These are phyloP conservation scores for Sonneratia caseolaris DNA, from an alignment of 345 rosid species.

Conservation along the genomic window DNA sequence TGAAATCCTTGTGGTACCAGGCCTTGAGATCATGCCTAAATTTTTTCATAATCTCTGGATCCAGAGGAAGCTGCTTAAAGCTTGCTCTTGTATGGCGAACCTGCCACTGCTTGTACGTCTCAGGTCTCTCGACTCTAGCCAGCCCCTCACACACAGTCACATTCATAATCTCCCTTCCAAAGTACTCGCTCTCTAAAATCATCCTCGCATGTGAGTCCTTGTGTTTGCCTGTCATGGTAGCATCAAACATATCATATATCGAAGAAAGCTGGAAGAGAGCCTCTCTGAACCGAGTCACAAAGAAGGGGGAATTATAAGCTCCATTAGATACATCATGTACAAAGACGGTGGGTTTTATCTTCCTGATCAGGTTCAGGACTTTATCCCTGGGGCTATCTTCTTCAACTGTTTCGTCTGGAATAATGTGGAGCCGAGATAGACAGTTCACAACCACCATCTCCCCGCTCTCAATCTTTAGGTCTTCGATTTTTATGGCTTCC, in stretches of 20 bases:
- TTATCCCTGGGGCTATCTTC: constrained; percentile 23
- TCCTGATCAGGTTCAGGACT: constrained; percentile 45
- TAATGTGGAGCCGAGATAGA: background rate
- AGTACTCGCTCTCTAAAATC: background rate
- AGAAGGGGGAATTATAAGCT: background rate
- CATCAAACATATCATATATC: constrained; percentile 29
- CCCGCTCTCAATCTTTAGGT: constrained; percentile 39
- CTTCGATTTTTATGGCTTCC: constrained; percentile 58
- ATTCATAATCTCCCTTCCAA: background rate
- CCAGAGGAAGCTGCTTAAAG: background rate
- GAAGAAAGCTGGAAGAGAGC: constrained; percentile 67
- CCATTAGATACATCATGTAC: constrained; percentile 18
- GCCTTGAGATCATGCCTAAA: constrained; percentile 23
- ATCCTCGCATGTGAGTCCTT: background rate
- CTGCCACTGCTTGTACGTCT: constrained; percentile 8
- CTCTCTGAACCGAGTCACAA: constrained; percentile 55
- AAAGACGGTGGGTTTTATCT: constrained; percentile 49
- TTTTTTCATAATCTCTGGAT: background rate
- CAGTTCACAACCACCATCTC: constrained; percentile 24
- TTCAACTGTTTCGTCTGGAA: background rate
- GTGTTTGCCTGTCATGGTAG: background rate
- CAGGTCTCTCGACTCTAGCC: background rate
- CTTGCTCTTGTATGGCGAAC: constrained; percentile 26
- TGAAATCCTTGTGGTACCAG: constrained; percentile 62
- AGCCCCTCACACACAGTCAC: background rate